Evolutionary conservation across 1,284 basidiomycete genomes (phyloP), one percentile per base, ranked within the genome.

Genomic region (Moesziomyces aphidis): DNA sequence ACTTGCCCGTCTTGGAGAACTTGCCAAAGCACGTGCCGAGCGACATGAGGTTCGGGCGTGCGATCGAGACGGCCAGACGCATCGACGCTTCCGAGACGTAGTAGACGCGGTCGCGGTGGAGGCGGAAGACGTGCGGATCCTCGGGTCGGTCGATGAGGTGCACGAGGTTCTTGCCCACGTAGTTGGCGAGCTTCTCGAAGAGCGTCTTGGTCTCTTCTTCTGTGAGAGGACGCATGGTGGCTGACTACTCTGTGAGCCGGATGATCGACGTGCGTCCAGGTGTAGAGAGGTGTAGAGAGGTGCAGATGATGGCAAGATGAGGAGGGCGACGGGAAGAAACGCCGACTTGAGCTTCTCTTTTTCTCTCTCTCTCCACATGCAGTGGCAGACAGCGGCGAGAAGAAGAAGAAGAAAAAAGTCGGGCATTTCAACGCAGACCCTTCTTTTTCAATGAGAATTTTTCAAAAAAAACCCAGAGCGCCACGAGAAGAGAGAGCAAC

Each of bases 1-100:
- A 99, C 86, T 98, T 99, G 65, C 95, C 95, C 55, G 91, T 91
- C 88, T 98, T 99, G 83, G 91, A 93, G 86, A 99, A 99, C 85
- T 98, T 98, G 79, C 97, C 97, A 72, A 99, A 92, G 86, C 96
- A 99, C 72, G 94, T 97, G 26, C 97, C 97, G 21, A 99, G 88
- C 59, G 92, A 93, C 85, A 98, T 89, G 73, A 99, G 91, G 84
- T 95, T 97, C 21, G 93, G 92, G 46, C 95, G 90, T 22, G 95
- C 93, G 53, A 99, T 90, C 1, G 94, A 97, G 63, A 94, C 94
- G 45, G 92, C 92, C 36, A 97, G 89, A 64, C 93, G 92, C 91
- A 99, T 96, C 19, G 93, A 75, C 5, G 58, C 60, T 50, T 82
- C 80, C 15, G 79, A 82, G 47, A 78, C 79, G 53, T 82, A 85